A percentile compares a stretch with the other conserved stretches of the same genome.
phyloP scores from a whole-genome alignment of 2,329 filamentous ascomycete species.

The Albophoma yamanashiensis region DNA sequence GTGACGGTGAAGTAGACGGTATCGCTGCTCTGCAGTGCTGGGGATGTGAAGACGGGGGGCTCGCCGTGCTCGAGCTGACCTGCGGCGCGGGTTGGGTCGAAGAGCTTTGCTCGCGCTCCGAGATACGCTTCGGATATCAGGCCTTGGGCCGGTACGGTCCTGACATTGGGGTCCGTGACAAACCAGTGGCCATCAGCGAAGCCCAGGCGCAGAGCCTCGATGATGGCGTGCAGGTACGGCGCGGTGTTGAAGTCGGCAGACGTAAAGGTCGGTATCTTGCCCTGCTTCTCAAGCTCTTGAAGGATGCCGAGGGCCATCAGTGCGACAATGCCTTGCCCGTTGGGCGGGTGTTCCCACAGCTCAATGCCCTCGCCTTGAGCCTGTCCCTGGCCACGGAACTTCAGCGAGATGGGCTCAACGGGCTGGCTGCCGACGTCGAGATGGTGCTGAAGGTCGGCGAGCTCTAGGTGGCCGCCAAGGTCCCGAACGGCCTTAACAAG shows the following conservation, averaged over 20 bases:
- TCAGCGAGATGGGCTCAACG: conserved; percentile 76
- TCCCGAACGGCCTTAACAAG: conserved; percentile 68
- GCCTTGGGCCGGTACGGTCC: conserved; percentile 54
- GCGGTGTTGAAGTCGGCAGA: conserved; percentile 70
- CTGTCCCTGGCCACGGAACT: conserved; percentile 56
- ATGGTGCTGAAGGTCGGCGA: conserved; percentile 75
- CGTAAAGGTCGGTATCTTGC: conserved; percentile 62
- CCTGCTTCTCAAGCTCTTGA: conserved; percentile 67
- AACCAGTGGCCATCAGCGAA: conserved; percentile 90
- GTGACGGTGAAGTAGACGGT: conserved; percentile 90
- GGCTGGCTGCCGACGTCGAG: conserved; percentile 57
- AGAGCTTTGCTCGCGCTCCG: conserved; percentile 52
- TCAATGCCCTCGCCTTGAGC: conserved; percentile 47
- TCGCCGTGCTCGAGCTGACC: conserved; percentile 53
- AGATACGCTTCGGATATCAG: conserved; percentile 69
- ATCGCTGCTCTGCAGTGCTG: conserved; percentile 76
- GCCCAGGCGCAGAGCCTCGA: conserved; percentile 79
- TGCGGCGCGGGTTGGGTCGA: conserved; percentile 48
- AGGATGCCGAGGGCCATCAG: conserved; percentile 90
- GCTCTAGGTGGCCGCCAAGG: conserved; percentile 65
- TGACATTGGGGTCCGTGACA: conserved; percentile 70
- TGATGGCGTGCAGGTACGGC: conserved; percentile 72
- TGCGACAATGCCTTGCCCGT: conserved; percentile 91
- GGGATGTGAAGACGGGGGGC: conserved; percentile 38
- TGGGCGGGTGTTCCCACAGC: conserved; percentile 94